Evolutionary conservation across 2,329 filamentous ascomycete species (phyloP).

Genomic region (Phaeoacremonium minimum): DNA sequence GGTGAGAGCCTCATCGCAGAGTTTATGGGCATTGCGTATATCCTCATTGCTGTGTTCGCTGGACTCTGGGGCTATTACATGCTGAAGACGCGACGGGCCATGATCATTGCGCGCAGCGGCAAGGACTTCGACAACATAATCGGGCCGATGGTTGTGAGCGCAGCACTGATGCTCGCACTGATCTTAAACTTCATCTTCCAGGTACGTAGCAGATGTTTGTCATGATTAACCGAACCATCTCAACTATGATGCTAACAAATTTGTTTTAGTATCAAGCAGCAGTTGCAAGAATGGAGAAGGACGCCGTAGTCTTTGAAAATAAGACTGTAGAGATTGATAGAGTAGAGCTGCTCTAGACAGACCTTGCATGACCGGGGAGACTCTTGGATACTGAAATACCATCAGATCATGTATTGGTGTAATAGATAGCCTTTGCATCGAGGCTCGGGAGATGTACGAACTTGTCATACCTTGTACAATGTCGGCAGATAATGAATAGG

Average conservation of each 20-base stretch:
- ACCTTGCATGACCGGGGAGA: too few species aligned
- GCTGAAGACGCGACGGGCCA: constrained; percentile 67
- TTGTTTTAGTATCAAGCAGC: constrained; percentile 26
- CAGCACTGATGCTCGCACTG: constrained; percentile 73
- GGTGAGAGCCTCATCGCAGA: constrained; percentile 74
- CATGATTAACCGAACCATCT: too few species aligned
- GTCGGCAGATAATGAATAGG: too few species aligned
- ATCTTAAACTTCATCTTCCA: constrained; percentile 87
- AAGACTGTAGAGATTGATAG: too few species aligned
- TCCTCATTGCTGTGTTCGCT: constrained; percentile 75
- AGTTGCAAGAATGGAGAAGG: constrained; percentile 17
- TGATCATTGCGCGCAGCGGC: constrained; percentile 83
- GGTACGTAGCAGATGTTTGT: constrained; percentile 43
- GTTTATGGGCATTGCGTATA: constrained; percentile 77
- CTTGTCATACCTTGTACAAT: too few species aligned
- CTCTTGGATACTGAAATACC: too few species aligned
- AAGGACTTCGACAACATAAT: constrained; percentile 89
- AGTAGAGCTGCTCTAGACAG: neutral
- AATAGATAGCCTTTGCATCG: too few species aligned
- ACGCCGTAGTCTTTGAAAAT: too few species aligned
- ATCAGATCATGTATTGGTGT: too few species aligned
- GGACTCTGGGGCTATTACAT: constrained; percentile 85
- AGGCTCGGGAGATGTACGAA: too few species aligned
- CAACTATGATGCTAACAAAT: constrained; percentile 2
- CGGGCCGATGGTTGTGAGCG: constrained; percentile 79